Evolutionary conservation across 768 basidiomycete genomes (phyloP).

Genomic region (Suillus sp.): DNA sequence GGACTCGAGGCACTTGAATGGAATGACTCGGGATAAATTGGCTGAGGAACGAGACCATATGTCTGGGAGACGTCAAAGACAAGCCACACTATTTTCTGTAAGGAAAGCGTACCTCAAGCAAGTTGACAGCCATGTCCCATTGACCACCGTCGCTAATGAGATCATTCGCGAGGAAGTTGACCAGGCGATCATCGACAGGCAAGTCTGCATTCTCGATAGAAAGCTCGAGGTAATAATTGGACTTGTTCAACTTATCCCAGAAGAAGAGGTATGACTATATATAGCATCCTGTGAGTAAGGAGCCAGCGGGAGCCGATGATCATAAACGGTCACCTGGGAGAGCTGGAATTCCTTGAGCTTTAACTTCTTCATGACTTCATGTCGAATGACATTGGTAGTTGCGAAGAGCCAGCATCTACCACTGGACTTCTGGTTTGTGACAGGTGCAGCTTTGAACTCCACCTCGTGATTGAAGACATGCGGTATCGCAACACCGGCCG

Average conservation of each 20-base stretch:
- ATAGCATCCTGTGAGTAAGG: not conserved
- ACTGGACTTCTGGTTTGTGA: slow-evolving; percentile 85
- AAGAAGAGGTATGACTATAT: slow-evolving; percentile 89
- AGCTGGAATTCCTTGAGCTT: slow-evolving; percentile 89
- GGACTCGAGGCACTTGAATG: slow-evolving; percentile 76
- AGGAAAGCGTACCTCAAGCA: slow-evolving; percentile 52
- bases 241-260: slow-evolving; percentile 94
- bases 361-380: slow-evolving; percentile 82
- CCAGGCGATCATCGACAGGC: slow-evolving; percentile 81
- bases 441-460: slow-evolving; percentile 78
- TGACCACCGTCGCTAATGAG: slow-evolving; percentile 93
- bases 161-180: slow-evolving; percentile 71
- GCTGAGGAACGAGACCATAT: slow-evolving; percentile 87
- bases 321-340: slow-evolving; percentile 61
- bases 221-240: slow-evolving; percentile 87
- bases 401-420: slow-evolving; percentile 97
- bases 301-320: slow-evolving; percentile 13
- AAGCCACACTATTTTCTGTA: not conserved
- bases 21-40: slow-evolving; percentile 80
- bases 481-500: slow-evolving; percentile 59
- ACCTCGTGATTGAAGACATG: slow-evolving; percentile 85
- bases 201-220: slow-evolving; percentile 80
- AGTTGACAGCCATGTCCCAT: slow-evolving; percentile 87
- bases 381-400: slow-evolving; percentile 83
- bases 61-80: slow-evolving; percentile 41